Evolutionary conservation across 2,329 filamentous ascomycete genomes (phyloP).

Genomic region (Graphilbum fragrans): DNA sequence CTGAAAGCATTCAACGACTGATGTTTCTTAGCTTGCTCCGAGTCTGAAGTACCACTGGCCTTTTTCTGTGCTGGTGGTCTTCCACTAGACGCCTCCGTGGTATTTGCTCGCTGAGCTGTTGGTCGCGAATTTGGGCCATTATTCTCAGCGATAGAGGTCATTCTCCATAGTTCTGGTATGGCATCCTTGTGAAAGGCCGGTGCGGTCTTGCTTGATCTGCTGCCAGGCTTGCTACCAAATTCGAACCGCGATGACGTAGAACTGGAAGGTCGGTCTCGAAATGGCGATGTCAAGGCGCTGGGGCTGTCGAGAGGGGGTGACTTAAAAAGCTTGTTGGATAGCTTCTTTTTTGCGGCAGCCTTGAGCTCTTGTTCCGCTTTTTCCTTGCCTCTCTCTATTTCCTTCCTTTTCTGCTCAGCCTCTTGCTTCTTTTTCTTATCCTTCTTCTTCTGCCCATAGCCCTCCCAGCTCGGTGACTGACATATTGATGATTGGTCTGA

Average conservation of each 20-base stretch:
- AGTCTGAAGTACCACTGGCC: too few relatives aligned
- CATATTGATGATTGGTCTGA: conserved; percentile 41
- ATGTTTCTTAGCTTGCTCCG: too few relatives aligned
- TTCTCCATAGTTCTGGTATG: too few relatives aligned
- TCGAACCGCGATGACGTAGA: not conserved
- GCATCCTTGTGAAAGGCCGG: not conserved
- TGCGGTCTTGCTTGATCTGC: not conserved
- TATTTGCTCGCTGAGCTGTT: too few relatives aligned
- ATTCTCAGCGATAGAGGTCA: too few relatives aligned
- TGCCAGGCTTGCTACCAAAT: not conserved
- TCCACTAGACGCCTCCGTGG: too few relatives aligned
- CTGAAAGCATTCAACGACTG: too few relatives aligned
- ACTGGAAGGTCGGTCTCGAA: conserved; percentile 1
- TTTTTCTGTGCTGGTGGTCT: too few relatives aligned
- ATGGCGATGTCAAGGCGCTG: conserved; percentile 8
- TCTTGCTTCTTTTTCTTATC: conserved; percentile 40
- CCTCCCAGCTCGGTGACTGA: conserved; percentile 51
- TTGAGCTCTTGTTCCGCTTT: conserved; percentile 23
- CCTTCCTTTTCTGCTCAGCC: conserved; percentile 26
- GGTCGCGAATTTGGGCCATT: too few relatives aligned
- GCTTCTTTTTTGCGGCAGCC: conserved; percentile 21
- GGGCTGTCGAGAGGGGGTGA: conserved; percentile 15
- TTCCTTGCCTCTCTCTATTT: conserved; percentile 22
- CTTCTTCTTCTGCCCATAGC: conserved; percentile 38
- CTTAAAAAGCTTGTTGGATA: conserved; percentile 25